Evolutionary conservation across 2,329 filamentous ascomycete species (phyloP).

Genomic region (Arthrobotrys megalospora): DNA sequence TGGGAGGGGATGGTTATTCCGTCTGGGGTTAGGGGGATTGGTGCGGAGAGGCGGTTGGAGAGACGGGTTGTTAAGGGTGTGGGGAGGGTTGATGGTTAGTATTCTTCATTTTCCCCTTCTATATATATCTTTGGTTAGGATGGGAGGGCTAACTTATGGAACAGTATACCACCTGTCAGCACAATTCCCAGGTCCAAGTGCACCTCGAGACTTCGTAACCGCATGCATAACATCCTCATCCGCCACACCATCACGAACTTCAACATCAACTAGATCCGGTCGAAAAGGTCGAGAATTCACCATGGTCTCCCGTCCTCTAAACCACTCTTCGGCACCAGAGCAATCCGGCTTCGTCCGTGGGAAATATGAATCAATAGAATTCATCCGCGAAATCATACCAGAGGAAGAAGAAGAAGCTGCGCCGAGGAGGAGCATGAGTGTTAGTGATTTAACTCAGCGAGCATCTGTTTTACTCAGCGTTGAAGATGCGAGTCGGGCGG

Average conservation of each 20-base stretch:
- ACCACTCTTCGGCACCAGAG: slow-evolving; percentile 80
- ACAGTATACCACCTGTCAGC: slow-evolving; percentile 87
- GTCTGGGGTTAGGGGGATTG: slow-evolving; percentile 79
- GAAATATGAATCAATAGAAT: slow-evolving; percentile 90
- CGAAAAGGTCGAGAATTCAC: slow-evolving; percentile 74
- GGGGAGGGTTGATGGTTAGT: slow-evolving; percentile 76
- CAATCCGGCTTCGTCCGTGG: slow-evolving; percentile 82
- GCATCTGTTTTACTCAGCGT: slow-evolving; percentile 23
- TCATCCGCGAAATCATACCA: slow-evolving; percentile 85
- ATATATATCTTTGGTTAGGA: neutral
- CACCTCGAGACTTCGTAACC: slow-evolving; percentile 89
- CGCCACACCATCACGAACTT: slow-evolving; percentile 49
- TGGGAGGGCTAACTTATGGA: neutral
- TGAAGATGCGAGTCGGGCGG: neutral
- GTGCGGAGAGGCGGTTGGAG: slow-evolving; percentile 82
- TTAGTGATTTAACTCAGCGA: slow-evolving; percentile 44
- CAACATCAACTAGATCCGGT: slow-evolving; percentile 65
- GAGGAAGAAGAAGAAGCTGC: slow-evolving; percentile 30
- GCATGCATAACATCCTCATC: slow-evolving; percentile 62
- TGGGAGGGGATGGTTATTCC: slow-evolving; percentile 47
- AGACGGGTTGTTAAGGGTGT: slow-evolving; percentile 73
- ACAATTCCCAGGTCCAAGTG: slow-evolving; percentile 89
- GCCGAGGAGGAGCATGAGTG: slow-evolving; percentile 54
- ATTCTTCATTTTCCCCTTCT: neutral
- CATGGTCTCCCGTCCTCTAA: slow-evolving; percentile 87